These are phyloP conservation scores for Wickerhamomyces sp. DNA, from an alignment of 1,139 yeast genomes.

Conservation along the genomic window DNA sequence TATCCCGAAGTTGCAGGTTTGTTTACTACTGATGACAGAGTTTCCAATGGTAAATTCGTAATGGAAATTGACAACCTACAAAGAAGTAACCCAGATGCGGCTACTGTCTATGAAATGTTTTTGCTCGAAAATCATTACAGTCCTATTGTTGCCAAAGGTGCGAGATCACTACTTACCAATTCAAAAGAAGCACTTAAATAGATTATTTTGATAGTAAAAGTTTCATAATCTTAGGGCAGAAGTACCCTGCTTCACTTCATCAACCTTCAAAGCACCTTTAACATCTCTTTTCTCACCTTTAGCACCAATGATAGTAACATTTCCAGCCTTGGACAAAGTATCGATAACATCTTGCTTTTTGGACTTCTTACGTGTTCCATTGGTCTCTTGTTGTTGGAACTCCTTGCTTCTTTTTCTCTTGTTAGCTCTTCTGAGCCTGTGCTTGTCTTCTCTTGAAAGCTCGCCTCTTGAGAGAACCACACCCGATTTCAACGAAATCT, in stretches of 20 bases:
- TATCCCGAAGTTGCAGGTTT: constrained; percentile 67
- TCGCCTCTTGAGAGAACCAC: constrained; percentile 80
- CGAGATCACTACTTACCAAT: constrained; percentile 34
- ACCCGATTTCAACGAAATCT: constrained; percentile 75
- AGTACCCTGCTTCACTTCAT: constrained; percentile 22
- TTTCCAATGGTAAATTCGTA: constrained; percentile 70
- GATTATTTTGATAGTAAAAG: constrained; percentile 12
- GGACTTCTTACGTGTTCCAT: constrained; percentile 39
- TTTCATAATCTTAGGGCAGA: constrained; percentile 22
- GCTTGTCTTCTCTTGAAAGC: constrained; percentile 80
- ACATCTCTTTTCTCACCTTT: constrained; percentile 74
- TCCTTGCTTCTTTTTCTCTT: constrained; percentile 74
- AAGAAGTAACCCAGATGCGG: constrained; percentile 79
- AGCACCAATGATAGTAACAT: constrained; percentile 73
- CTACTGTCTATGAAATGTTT: constrained; percentile 84
- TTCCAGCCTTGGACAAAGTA: constrained; percentile 68
- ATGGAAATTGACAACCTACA: constrained; percentile 65
- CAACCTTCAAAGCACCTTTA: constrained; percentile 59
- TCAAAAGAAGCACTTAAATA: constrained; percentile 24
- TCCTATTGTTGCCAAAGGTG: constrained; percentile 63
- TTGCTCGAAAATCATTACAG: constrained; percentile 77
- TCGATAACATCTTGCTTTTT: constrained; percentile 62
- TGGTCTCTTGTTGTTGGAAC: constrained; percentile 30
- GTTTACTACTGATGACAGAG: constrained; percentile 83
- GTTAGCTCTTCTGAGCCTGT: constrained; percentile 77